phyloP scores from a whole-genome alignment of 169 alveolate species.

The Eimeria praecox region DNA sequence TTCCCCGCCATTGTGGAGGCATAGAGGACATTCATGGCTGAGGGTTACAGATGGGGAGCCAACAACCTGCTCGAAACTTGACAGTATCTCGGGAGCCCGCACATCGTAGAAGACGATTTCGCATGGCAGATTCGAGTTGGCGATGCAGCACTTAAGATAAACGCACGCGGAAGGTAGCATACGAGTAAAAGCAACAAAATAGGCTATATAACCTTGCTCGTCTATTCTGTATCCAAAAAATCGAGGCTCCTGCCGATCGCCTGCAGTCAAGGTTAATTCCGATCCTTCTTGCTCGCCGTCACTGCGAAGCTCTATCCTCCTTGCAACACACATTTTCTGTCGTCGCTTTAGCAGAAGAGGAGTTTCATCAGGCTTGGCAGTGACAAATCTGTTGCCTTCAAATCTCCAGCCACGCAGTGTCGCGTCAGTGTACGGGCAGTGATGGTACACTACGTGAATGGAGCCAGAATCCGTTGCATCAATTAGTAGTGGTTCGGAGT shows the following conservation, averaged over 20 bases:
- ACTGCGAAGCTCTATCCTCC: constrained; percentile 61
- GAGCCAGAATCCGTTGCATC: constrained; percentile 50
- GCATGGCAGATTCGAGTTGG: constrained; percentile 70
- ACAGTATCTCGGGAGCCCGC: background rate
- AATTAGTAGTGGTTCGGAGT: constrained; percentile 42
- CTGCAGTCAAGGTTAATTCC: constrained; percentile 48
- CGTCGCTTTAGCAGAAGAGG: constrained; percentile 20
- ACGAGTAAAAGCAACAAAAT: constrained; percentile 67
- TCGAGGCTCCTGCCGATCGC: constrained; percentile 64
- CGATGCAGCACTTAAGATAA: constrained; percentile 19
- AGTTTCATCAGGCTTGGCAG: constrained; percentile 33
- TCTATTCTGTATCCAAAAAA: constrained; percentile 67
- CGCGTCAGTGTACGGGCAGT: constrained; percentile 64
- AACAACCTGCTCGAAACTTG: constrained; percentile 35
- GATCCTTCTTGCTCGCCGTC: constrained; percentile 71
- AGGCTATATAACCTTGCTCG: constrained; percentile 57
- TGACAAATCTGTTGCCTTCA: constrained; percentile 38
- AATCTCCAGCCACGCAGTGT: constrained; percentile 65
- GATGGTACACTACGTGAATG: constrained; percentile 61
- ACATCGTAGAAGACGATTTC: constrained; percentile 70
- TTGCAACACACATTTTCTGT: constrained; percentile 65
- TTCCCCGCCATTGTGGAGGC: constrained; percentile 62
- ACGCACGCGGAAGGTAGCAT: constrained; percentile 61
- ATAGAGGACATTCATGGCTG: constrained; percentile 62
- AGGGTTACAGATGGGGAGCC: constrained; percentile 47